A percentile compares a stretch with the other conserved stretches of the same genome.
Evolutionary conservation across 495 filamentous ascomycete species (phyloP).

Genomic region (Chlorociboria aeruginascens): DNA sequence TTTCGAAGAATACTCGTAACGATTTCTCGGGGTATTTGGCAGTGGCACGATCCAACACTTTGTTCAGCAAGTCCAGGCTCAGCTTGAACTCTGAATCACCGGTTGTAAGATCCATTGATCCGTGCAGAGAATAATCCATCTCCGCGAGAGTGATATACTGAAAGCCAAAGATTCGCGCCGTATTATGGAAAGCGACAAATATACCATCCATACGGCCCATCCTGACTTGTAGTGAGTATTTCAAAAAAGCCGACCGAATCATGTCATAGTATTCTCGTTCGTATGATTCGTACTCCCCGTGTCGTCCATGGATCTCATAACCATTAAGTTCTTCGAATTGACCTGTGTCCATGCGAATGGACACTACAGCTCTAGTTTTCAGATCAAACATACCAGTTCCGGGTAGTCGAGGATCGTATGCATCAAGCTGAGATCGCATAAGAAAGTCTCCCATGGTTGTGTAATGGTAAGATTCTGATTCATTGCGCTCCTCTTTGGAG

Average conservation of each 20-base stretch:
- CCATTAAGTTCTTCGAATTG: slow-evolving; percentile 65
- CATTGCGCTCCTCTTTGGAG: slow-evolving; percentile 49
- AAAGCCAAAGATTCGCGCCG: slow-evolving; percentile 91
- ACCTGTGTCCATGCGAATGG: slow-evolving; percentile 72
- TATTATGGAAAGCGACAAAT: slow-evolving; percentile 96
- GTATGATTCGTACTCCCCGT: slow-evolving; percentile 75
- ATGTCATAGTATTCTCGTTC: slow-evolving; percentile 96
- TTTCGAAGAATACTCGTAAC: slow-evolving; percentile 80
- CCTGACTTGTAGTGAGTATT: slow-evolving; percentile 91
- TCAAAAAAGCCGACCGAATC: slow-evolving; percentile 88
- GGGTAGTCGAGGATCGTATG: slow-evolving; percentile 73
- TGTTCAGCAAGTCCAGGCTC: slow-evolving; percentile 67
- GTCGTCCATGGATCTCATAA: slow-evolving; percentile 70
- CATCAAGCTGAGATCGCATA: slow-evolving; percentile 93
- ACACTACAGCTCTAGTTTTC: slow-evolving; percentile 85
- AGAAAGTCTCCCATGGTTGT: slow-evolving; percentile 81
- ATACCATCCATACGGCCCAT: slow-evolving; percentile 98
- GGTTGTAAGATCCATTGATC: slow-evolving; percentile 45
- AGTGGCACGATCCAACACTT: slow-evolving; percentile 61
- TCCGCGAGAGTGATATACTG: slow-evolving; percentile 80
- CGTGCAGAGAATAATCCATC: slow-evolving; percentile 81
- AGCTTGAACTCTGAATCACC: slow-evolving; percentile 83
- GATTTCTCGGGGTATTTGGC: slow-evolving; percentile 61
- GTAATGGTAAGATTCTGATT: slow-evolving; percentile 74
- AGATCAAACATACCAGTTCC: slow-evolving; percentile 95